Percentiles rank a stretch among this genome's conserved stretches.
Conservation (phyloP, 345 rosid species). For the Microthlaspi erraticum region DNA sequence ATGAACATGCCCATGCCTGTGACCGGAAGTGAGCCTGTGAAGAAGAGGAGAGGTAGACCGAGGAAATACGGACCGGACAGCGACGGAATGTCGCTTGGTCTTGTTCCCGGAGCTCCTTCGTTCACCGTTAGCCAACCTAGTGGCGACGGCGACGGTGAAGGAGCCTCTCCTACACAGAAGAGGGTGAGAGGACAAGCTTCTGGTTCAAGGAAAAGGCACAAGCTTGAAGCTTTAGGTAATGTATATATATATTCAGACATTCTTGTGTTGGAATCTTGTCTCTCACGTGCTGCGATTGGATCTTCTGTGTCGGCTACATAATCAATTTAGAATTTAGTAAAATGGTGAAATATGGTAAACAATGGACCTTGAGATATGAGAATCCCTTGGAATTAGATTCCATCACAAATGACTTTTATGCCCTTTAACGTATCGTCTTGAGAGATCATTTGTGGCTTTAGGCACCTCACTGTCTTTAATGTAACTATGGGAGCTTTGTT, state of each 20-base stretch:
- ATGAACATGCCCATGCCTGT: slow-evolving; percentile 57
- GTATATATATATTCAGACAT: slow-evolving; percentile 3
- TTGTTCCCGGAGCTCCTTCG: slow-evolving; percentile 55
- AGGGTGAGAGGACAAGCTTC: slow-evolving; percentile 61
- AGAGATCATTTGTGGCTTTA: neutral
- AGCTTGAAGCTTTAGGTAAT: slow-evolving; percentile 68
- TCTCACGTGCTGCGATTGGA: slow-evolving; percentile 35
- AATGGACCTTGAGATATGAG: neutral
- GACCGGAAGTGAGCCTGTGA: slow-evolving; percentile 50
- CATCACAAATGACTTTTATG: neutral
- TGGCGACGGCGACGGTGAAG: slow-evolving; percentile 59
- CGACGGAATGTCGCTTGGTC: slow-evolving; percentile 59
- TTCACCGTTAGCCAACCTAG: slow-evolving; percentile 44
- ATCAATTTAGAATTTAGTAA: slow-evolving; percentile 36
- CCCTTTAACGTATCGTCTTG: slow-evolving; percentile 25
- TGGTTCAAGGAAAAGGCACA: slow-evolving; percentile 63
- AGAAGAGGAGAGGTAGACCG: slow-evolving; percentile 87
- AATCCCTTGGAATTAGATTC: slow-evolving; percentile 10
- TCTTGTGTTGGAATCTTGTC: slow-evolving; percentile 26
- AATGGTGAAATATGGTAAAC: slow-evolving; percentile 31
- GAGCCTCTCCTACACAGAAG: slow-evolving; percentile 45
- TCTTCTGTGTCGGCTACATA: slow-evolving; percentile 32
- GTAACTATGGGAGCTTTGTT: neutral
- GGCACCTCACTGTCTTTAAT: neutral
- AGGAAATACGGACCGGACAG: slow-evolving; percentile 76